Evolutionary conservation across 2,329 filamentous ascomycete species (phyloP).

Genomic region (Cytospora chrysosperma): DNA sequence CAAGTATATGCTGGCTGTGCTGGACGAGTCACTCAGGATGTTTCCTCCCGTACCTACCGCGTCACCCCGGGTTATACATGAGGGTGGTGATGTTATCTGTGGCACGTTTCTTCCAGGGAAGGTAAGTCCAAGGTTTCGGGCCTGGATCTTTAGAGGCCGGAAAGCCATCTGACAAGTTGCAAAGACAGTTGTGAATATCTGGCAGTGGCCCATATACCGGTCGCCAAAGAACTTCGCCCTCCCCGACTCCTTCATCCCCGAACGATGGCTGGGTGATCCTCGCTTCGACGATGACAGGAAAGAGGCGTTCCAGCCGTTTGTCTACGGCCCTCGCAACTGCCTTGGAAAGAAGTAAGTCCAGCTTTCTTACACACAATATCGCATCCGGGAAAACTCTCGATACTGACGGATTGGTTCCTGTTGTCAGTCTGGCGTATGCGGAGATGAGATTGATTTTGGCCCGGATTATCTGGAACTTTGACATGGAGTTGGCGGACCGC

Average conservation of each 20-base stretch:
- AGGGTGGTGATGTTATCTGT: conserved; percentile 33
- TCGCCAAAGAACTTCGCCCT: conserved; percentile 42
- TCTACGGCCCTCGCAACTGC: conserved; percentile 46
- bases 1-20: conserved; percentile 33
- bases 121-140: no score
- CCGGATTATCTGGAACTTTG: conserved; percentile 46
- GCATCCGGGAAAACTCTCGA: background rate
- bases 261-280: conserved; percentile 42
- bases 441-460: conserved; percentile 49
- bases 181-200: conserved; percentile 43
- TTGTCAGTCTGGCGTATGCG: conserved; percentile 43
- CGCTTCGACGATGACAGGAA: conserved; percentile 39
- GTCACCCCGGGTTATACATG: conserved; percentile 27
- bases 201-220: conserved; percentile 42
- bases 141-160: background rate
- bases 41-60: conserved; percentile 30
- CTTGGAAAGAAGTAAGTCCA: conserved; percentile 46
- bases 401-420: conserved; percentile 2
- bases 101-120: conserved; percentile 32
- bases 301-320: conserved; percentile 44
- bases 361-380: background rate
- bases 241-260: conserved; percentile 45
- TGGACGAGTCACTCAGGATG: conserved; percentile 34
- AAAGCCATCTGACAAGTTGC: no score
- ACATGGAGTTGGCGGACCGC: conserved; percentile 38